Percentiles rank a stretch among this genome's conserved stretches.
Evolutionary conservation across 805 yeast species (phyloP).

Genomic region (Metschnikowia vanudenii): DNA sequence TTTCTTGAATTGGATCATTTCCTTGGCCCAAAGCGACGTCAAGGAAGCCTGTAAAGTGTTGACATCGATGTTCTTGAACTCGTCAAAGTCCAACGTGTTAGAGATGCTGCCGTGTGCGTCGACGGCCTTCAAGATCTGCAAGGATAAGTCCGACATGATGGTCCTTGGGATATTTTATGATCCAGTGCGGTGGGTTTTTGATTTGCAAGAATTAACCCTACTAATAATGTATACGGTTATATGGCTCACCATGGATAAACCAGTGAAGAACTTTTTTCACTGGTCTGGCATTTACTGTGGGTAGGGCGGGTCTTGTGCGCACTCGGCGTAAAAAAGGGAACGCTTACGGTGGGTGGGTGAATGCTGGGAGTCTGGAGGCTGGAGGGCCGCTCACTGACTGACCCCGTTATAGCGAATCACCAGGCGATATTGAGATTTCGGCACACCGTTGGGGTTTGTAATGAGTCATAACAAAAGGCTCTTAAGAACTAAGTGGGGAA

Average conservation of each 20-base stretch:
- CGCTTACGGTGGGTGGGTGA: no score
- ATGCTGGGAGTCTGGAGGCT: no score
- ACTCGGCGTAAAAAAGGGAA: no score
- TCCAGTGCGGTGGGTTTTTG: background rate
- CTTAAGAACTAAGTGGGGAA: no score
- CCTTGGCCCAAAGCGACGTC: slow-evolving; percentile 79
- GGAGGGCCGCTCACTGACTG: no score
- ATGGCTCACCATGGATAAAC: slow-evolving; percentile 3
- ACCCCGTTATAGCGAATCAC: no score
- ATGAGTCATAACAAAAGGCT: no score
- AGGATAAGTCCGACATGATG: slow-evolving; percentile 69
- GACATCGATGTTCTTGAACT: slow-evolving; percentile 64
- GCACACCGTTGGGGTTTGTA: no score
- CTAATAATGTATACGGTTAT: background rate
- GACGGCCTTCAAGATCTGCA: slow-evolving; percentile 60
- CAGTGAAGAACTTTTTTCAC: slow-evolving; percentile 17
- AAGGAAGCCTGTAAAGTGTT: slow-evolving; percentile 76
- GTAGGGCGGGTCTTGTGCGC: background rate
- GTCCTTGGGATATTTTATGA: background rate
- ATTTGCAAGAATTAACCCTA: background rate
- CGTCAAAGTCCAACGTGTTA: slow-evolving; percentile 58
- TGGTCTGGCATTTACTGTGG: slow-evolving; percentile 16
- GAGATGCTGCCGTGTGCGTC: slow-evolving; percentile 55
- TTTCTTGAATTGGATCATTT: slow-evolving; percentile 71
- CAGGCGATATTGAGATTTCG: no score